Percentiles rank a stretch among this genome's conserved stretches.
Conservation (phyloP, 2,329 filamentous ascomycete species). For the Sphaerostilbella broomeana region DNA sequence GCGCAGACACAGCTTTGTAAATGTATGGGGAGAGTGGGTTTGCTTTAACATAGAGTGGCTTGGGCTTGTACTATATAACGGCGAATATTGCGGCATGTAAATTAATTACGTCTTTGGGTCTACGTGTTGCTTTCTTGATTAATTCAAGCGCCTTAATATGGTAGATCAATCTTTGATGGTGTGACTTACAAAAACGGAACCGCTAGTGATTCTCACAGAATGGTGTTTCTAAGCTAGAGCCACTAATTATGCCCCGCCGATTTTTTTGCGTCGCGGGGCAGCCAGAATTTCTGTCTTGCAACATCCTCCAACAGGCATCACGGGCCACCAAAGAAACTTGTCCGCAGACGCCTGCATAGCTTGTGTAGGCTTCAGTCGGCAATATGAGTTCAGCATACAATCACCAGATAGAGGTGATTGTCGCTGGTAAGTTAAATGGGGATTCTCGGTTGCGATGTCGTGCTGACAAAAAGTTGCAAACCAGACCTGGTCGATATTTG, state of each 20-base stretch:
- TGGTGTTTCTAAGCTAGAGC: background rate
- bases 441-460: background rate
- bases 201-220: background rate
- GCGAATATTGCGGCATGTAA: too few relatives aligned
- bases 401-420: conserved; percentile 6
- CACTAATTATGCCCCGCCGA: conserved; percentile 17
- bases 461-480: conserved; percentile 7
- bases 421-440: conserved; percentile 12
- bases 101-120: too few relatives aligned
- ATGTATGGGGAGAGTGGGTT: too few relatives aligned
- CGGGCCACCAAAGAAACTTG: conserved; percentile 3
- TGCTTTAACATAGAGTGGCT: too few relatives aligned
- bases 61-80: too few relatives aligned
- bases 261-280: conserved; percentile 19
- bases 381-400: conserved; percentile 13
- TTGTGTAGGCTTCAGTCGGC: conserved; percentile 1
- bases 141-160: too few relatives aligned
- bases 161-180: too few relatives aligned
- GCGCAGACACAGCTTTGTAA: too few relatives aligned
- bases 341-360: conserved; percentile 5
- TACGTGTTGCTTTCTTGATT: too few relatives aligned
- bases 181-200: too few relatives aligned
- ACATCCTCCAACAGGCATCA: conserved; percentile 9
- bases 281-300: conserved; percentile 5
- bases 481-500: conserved; percentile 37